Conservation (phyloP, 2,329 filamentous ascomycete genomes). For the Phialophora expanda region DNA sequence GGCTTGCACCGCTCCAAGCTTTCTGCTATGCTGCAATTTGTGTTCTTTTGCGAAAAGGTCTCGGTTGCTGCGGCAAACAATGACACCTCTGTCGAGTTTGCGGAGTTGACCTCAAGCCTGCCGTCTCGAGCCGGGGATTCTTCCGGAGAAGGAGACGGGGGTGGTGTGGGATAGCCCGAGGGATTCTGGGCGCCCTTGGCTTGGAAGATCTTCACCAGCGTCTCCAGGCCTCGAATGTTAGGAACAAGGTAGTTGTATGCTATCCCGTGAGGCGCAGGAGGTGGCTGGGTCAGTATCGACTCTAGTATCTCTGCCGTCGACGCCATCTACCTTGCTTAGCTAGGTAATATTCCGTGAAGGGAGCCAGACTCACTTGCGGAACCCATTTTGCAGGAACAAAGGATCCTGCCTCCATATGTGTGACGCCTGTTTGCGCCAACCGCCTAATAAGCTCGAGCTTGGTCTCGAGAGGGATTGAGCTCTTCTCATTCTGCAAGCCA, state of each 20-base stretch:
- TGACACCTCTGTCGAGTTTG: constrained; percentile 60
- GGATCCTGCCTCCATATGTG: constrained; percentile 59
- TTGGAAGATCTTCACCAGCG: constrained; percentile 61
- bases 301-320: constrained; percentile 67
- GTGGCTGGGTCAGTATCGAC: constrained; percentile 57
- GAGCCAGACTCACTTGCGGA: constrained; percentile 52
- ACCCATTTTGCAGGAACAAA: constrained; percentile 62
- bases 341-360: background rate
- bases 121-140: constrained; percentile 42
- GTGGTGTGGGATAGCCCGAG: constrained; percentile 41
- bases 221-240: constrained; percentile 66
- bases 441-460: constrained; percentile 57
- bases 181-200: constrained; percentile 45
- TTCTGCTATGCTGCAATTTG: constrained; percentile 68
- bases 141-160: constrained; percentile 45
- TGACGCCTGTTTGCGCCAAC: constrained; percentile 56
- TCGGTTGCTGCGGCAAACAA: constrained; percentile 70
- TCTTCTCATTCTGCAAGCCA: constrained; percentile 61
- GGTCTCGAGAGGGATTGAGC: constrained; percentile 53
- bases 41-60: constrained; percentile 68
- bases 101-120: constrained; percentile 48
- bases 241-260: constrained; percentile 71
- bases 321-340: constrained; percentile 59
- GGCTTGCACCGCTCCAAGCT: constrained; percentile 64
- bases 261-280: constrained; percentile 57